Conservation (phyloP, 2,329 filamentous ascomycete species). For the Pseudocercospora fijiensis region DNA sequence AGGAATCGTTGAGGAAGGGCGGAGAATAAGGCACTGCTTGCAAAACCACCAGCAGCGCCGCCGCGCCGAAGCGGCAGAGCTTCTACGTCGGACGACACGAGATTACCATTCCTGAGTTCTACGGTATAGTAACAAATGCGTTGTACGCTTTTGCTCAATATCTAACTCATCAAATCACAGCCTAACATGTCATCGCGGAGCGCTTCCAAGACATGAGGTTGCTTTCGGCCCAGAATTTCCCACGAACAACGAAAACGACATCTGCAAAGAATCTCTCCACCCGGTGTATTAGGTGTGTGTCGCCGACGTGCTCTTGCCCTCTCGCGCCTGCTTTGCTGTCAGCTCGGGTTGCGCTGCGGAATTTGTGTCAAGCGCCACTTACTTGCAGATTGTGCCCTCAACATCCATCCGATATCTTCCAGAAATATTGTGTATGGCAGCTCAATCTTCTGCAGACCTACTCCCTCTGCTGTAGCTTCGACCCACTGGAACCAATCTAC, state of each 20-base stretch:
- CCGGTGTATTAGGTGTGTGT: constrained; percentile 22
- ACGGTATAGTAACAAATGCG: constrained; percentile 6
- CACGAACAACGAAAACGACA: constrained; percentile 17
- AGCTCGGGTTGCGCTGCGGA: background rate
- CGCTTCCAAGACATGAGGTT: constrained; percentile 33
- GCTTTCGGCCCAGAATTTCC: constrained; percentile 8
- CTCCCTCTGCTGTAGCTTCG: constrained; percentile 6
- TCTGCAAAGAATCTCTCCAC: constrained; percentile 19
- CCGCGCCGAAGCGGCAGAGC: background rate
- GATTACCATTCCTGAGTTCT: background rate
- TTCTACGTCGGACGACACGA: background rate
- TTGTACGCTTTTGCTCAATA: background rate
- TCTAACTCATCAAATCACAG: background rate
- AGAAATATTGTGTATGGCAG: constrained; percentile 16
- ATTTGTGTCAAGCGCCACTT: background rate
- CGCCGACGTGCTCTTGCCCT: constrained; percentile 18
- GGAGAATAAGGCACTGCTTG: too few relatives aligned
- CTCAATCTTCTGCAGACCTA: constrained; percentile 17
- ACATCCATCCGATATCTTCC: constrained; percentile 17
- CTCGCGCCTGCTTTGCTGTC: constrained; percentile 11
- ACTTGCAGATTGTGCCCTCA: constrained; percentile 19
- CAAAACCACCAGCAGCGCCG: too few relatives aligned
- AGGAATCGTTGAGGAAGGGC: background rate
- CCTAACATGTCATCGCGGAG: background rate
- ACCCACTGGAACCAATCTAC: constrained; percentile 13